These are phyloP conservation scores for Sporobolomyces phaffii DNA, from an alignment of 768 basidiomycete species.

Conservation along the genomic window DNA sequence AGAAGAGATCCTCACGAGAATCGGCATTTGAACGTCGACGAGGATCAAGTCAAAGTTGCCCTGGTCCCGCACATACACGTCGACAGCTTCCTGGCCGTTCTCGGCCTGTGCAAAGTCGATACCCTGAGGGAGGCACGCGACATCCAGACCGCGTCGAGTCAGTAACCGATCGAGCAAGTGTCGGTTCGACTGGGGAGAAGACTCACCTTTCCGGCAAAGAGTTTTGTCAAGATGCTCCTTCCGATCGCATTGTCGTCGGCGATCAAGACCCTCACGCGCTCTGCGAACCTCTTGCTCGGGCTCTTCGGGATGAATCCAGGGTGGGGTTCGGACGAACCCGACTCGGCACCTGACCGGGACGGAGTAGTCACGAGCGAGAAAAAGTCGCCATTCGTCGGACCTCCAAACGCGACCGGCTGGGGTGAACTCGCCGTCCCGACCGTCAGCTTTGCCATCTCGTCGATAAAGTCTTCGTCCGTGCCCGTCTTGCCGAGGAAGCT, in stretches of 20 bases:
- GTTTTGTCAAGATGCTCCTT: slow-evolving; percentile 18
- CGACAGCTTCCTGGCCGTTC: slow-evolving; percentile 31
- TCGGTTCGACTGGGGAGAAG: background rate
- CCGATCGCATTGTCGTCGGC: slow-evolving; percentile 32
- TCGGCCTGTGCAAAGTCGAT: slow-evolving; percentile 20
- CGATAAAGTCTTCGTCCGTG: slow-evolving; percentile 8
- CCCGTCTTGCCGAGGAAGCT: background rate
- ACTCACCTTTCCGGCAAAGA: slow-evolving; percentile 21
- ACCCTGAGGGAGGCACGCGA: background rate
- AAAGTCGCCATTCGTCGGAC: background rate
- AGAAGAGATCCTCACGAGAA: background rate
- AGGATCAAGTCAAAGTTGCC: slow-evolving; percentile 5
- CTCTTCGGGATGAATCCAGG: slow-evolving; percentile 1
- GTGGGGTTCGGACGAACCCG: background rate
- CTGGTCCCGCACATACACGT: background rate
- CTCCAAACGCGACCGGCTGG: background rate
- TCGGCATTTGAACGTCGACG: slow-evolving; percentile 31
- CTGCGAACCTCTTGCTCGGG: background rate
- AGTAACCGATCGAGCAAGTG: background rate
- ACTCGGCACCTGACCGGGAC: background rate
- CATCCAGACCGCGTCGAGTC: no score
- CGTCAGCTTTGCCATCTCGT: slow-evolving; percentile 7
- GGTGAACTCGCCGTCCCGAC: slow-evolving; percentile 1
- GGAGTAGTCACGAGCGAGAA: background rate
- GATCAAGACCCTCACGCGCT: slow-evolving; percentile 1